Evolutionary conservation across 805 yeast species (phyloP).

Genomic region (Komagataella mondaviorum): DNA sequence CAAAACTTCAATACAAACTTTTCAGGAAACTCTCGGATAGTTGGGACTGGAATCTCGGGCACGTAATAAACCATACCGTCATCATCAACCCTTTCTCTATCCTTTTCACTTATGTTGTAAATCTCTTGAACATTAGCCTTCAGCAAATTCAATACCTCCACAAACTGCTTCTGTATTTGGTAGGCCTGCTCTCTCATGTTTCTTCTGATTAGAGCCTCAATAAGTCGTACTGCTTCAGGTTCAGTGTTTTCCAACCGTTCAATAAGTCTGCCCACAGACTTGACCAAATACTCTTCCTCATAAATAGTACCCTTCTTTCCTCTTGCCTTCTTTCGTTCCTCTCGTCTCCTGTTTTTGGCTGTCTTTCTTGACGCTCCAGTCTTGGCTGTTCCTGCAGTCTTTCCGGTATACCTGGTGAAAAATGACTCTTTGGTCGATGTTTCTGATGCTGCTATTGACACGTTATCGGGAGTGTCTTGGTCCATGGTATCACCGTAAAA

Average conservation of each 20-base stretch:
- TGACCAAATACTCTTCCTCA: constrained; percentile 89
- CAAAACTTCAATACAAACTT: constrained; percentile 46
- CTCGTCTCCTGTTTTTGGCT: constrained; percentile 83
- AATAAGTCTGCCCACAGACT: constrained; percentile 75
- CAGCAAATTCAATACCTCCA: constrained; percentile 40
- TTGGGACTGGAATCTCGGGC: constrained; percentile 66
- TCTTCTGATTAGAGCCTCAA: constrained; percentile 68
- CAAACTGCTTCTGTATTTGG: constrained; percentile 58
- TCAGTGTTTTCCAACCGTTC: constrained; percentile 69
- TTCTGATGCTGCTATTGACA: constrained; percentile 89
- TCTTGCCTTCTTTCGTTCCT: constrained; percentile 89
- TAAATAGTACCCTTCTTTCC: constrained; percentile 97
- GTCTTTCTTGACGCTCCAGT: constrained; percentile 94
- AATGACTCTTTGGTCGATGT: constrained; percentile 87
- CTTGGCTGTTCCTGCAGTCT: constrained; percentile 89
- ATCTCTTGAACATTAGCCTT: constrained; percentile 60
- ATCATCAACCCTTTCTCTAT: constrained; percentile 81
- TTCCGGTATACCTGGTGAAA: constrained; percentile 93
- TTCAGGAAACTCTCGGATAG: constrained; percentile 47
- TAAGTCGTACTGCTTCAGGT: constrained; percentile 58
- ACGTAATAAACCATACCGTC: constrained; percentile 71
- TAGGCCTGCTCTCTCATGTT: constrained; percentile 66
- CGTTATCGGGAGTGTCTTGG: constrained; percentile 78
- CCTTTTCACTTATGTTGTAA: constrained; percentile 69
- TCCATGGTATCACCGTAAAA: constrained; percentile 60